Conservation (phyloP, 1,284 basidiomycete species). For the Ustilago lituana region DNA sequence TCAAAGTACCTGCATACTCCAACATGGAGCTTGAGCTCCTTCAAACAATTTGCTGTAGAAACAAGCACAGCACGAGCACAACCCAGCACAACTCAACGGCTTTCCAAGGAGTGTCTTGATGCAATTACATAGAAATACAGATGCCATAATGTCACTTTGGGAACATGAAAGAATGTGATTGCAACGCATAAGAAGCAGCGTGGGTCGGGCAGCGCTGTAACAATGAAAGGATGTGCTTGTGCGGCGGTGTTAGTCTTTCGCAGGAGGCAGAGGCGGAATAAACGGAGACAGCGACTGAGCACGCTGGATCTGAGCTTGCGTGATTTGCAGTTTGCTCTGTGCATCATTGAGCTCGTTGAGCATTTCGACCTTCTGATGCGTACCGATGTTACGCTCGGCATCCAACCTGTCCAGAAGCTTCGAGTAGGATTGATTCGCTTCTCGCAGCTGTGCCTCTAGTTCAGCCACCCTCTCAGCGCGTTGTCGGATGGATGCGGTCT, state of each 20-base stretch:
- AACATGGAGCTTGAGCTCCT: too few relatives aligned
- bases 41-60: too few relatives aligned
- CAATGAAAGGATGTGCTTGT: not conserved
- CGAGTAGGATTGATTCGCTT: slow-evolving; percentile 32
- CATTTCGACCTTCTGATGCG: slow-evolving; percentile 44
- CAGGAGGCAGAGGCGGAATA: slow-evolving; percentile 20
- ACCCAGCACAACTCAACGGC: too few relatives aligned
- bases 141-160: not conserved
- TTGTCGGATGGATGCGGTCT: slow-evolving; percentile 29
- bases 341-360: slow-evolving; percentile 52
- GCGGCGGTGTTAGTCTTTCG: slow-evolving; percentile 7
- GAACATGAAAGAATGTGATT: too few relatives aligned
- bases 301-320: slow-evolving; percentile 27
- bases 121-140: slow-evolving; percentile 15
- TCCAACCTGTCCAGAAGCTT: slow-evolving; percentile 36
- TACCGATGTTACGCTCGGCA: slow-evolving; percentile 25
- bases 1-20: too few relatives aligned
- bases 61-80: too few relatives aligned
- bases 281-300: slow-evolving; percentile 14
- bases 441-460: slow-evolving; percentile 39
- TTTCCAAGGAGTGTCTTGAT: too few relatives aligned
- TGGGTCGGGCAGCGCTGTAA: too few relatives aligned
- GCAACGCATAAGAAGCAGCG: too few relatives aligned
- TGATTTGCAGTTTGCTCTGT: slow-evolving; percentile 26
- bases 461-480: slow-evolving; percentile 34